A percentile compares a stretch with the other conserved stretches of the same genome.
Evolutionary conservation across 805 yeast species (phyloP).

Genomic region (Pichia kluyveri): DNA sequence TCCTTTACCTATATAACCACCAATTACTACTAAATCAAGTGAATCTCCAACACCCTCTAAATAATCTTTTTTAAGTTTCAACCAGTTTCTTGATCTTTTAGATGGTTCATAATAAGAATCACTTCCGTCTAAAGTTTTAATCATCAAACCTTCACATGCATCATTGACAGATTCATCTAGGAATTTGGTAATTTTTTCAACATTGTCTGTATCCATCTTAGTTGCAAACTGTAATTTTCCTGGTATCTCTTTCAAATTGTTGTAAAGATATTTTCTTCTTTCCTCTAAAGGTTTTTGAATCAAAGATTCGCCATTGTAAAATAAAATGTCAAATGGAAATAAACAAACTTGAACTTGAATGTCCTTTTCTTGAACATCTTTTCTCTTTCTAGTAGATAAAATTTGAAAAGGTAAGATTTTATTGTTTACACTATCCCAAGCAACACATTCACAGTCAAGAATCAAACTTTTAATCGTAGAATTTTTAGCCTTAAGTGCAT

Average conservation of each 20-base stretch:
- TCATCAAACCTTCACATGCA: slow-evolving; percentile 94
- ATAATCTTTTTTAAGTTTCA: slow-evolving; percentile 90
- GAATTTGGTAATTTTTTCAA: slow-evolving; percentile 70
- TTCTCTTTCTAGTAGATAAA: slow-evolving; percentile 85
- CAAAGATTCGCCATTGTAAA: slow-evolving; percentile 62
- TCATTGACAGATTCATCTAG: slow-evolving; percentile 84
- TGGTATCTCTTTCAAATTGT: slow-evolving; percentile 48
- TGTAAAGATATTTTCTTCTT: slow-evolving; percentile 53
- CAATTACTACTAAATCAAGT: slow-evolving; percentile 83
- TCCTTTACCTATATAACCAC: slow-evolving; percentile 90
- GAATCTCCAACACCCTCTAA: slow-evolving; percentile 95
- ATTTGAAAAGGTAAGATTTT: slow-evolving; percentile 91
- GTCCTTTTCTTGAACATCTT: slow-evolving; percentile 80
- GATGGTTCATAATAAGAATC: slow-evolving; percentile 91
- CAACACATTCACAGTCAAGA: slow-evolving; percentile 94
- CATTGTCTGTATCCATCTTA: slow-evolving; percentile 55
- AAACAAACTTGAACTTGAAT: slow-evolving; percentile 87
- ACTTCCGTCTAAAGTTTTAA: slow-evolving; percentile 71
- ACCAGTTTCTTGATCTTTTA: slow-evolving; percentile 91
- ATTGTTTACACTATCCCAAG: slow-evolving; percentile 76
- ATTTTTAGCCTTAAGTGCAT: slow-evolving; percentile 30
- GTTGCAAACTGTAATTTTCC: slow-evolving; percentile 84
- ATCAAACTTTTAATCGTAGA: slow-evolving; percentile 49
- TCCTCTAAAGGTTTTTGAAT: slow-evolving; percentile 59
- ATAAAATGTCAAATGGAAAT: slow-evolving; percentile 83